Evolutionary conservation across 176 grass and related monocot genomes (phyloP), one percentile per base, ranked within the genome.

Genomic region (Pharus latifolius): DNA sequence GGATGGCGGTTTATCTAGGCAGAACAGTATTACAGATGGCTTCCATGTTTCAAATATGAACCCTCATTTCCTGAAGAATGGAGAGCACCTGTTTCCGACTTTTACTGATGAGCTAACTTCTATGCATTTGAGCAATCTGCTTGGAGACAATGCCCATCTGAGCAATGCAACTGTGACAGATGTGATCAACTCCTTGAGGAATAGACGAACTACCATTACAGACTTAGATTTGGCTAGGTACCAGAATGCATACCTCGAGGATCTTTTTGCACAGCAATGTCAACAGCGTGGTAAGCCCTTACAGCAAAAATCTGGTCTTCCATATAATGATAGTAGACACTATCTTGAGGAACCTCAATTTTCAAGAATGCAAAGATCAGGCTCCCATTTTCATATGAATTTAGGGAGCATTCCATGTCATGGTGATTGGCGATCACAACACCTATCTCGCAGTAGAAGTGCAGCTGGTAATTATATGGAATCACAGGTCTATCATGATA

Each of bases 151-250:
- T 63, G 85, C 82, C 48, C 74, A 58, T 60, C 57, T 49, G 56
- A 56, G 29, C 25, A 65, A 55, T 73, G 27, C 22, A 35, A 9
- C 62, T 68, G 30, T 44, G 29, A 6, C 54, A 61, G 60, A 79
- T 52, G 60, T 67, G 69, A 20, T 34, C 35, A 79, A 74, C 20
- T 69, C 82, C 45, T 46, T 79, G 52, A 48, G 53, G 16, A 53
- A 52, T 45, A 68, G 75, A 79, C 51, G 67, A 45, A 84, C 28
- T 12, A 70, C 11, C 43, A 53, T 52, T 60, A 37, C 18, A 60
- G 75, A 92, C 51, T 44, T 85, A 15, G 81, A 83, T 69, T 57
- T 83, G n/a, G 69, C 58, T 47, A 87, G 83, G 33, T 87, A 74
- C 40, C 86, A 58, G 48, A 85, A 74, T 26, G 72, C 81, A 26